A percentile compares a stretch with the other conserved stretches of the same genome.
Conservation (phyloP, 2,329 filamentous ascomycete species). For the Colletotrichum tabaci region DNA sequence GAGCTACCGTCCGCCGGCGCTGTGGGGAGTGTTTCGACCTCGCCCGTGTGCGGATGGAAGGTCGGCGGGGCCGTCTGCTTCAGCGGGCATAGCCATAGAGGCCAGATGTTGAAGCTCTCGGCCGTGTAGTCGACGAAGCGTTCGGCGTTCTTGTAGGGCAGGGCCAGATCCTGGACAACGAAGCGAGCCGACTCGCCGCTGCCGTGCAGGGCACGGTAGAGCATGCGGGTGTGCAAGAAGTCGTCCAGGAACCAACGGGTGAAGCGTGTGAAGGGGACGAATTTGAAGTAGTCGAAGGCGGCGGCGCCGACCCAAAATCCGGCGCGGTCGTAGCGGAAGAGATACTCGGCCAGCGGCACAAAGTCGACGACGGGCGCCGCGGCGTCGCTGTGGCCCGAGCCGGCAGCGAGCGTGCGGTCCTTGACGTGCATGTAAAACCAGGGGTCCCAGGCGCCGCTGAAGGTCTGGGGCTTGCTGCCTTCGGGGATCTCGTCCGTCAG, state of each 20-base stretch:
- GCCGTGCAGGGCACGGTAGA: slow-evolving; percentile 80
- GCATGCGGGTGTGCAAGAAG: slow-evolving; percentile 81
- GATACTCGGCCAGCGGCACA: slow-evolving; percentile 79
- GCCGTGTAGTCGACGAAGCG: slow-evolving; percentile 70
- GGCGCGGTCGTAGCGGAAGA: slow-evolving; percentile 83
- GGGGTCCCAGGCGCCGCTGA: slow-evolving; percentile 73
- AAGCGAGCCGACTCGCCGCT: slow-evolving; percentile 76
- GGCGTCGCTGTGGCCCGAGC: slow-evolving; percentile 44
- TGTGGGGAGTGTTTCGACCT: slow-evolving; percentile 47
- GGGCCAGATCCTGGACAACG: slow-evolving; percentile 77
- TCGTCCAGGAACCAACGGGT: slow-evolving; percentile 80
- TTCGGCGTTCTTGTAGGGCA: slow-evolving; percentile 68
- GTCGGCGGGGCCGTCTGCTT: slow-evolving; percentile 64
- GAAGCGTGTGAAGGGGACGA: slow-evolving; percentile 75
- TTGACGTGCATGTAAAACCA: slow-evolving; percentile 84
- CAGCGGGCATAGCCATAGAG: slow-evolving; percentile 72
- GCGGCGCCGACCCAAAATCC: slow-evolving; percentile 81
- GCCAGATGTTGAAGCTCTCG: slow-evolving; percentile 68
- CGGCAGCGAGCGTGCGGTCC: slow-evolving; percentile 54
- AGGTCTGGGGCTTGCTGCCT: slow-evolving; percentile 64
- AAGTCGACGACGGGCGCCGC: slow-evolving; percentile 61
- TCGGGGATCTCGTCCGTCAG: slow-evolving; percentile 70
- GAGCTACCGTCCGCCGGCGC: not conserved
- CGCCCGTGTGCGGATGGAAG: slow-evolving; percentile 68
- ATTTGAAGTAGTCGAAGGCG: slow-evolving; percentile 77